Base-by-base conservation (phyloP, 768 basidiomycete genomes). In the Pulveroboletus sp. region DNA sequence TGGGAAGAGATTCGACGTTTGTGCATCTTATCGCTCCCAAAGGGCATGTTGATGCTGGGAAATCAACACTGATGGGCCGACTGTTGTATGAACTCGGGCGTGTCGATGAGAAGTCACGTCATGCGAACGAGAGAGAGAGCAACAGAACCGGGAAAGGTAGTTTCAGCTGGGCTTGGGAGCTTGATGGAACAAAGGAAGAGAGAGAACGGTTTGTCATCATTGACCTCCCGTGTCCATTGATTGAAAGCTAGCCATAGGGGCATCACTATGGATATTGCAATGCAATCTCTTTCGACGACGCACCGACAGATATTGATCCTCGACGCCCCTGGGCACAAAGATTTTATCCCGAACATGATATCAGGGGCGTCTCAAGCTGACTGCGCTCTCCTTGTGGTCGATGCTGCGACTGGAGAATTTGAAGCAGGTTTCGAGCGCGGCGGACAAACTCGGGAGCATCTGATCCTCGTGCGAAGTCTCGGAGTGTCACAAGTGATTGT, bases 271-370 rank as follows among this genome's bases (percentile, higher is more conserved):
- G 96, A 98, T 62, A 88, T 99, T 49, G 94, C 93, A 2, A 76
- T 85, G 46, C 87, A 93, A 60, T 81, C 83, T 39, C 73, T 92
- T 51, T 66, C 77, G 6, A 97, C 93, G 0, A 71, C 81, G 0
- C 77, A 85, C 55, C 79, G 88, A 43, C 79, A 83, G 55, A 83
- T 98, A 57, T 96, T 93, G 2, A 81, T 99, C n/a, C 79, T 99
- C 28, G 96, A 99, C 60, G 95, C 95, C 0, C 96, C 96, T 0
- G 96, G 96, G 0, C 96, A 99, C 69, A 87, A 84, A 57, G 96
- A 99, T 63, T 98, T 98, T 60, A 88, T 99, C 55, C 96, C 96
- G 1, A 98, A 98, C 64, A 98, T 98, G 95, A 99, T 99, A 46
- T 97, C 94, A 0, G 96, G 96, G 1, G 95, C 96, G 7, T 84